These are phyloP conservation scores for Penium margaritaceum DNA, from an alignment of 139 green algal genomes.

Conservation along the genomic window DNA sequence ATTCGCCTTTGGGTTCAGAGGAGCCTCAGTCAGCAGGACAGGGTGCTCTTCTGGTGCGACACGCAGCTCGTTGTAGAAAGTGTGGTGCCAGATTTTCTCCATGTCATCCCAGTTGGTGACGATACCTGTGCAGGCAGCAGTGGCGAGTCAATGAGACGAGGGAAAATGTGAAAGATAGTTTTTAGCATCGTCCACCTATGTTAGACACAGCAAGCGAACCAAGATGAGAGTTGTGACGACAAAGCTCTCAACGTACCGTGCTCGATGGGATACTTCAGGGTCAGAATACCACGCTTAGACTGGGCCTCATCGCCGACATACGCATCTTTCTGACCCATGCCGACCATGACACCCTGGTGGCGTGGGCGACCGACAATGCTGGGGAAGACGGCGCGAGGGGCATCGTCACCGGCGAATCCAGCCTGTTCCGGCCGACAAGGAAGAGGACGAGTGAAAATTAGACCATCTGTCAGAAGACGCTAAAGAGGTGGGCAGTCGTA, in stretches of 20 bases:
- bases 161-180: neutral
- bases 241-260: conserved; percentile 34
- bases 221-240: neutral
- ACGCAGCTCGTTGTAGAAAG: conserved; percentile 60
- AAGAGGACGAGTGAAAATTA: too few species aligned
- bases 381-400: conserved; percentile 51
- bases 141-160: neutral
- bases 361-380: conserved; percentile 51
- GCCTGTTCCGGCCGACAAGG: too few species aligned
- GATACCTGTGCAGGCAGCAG: too few species aligned
- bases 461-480: too few species aligned
- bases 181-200: too few species aligned
- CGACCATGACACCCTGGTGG: conserved; percentile 52
- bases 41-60: conserved; percentile 54
- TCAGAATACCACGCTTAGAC: conserved; percentile 53
- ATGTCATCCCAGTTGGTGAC: conserved; percentile 61
- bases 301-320: conserved; percentile 57
- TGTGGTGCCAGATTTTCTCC: conserved; percentile 60
- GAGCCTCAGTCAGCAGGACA: conserved; percentile 51
- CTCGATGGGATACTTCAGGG: conserved; percentile 58
- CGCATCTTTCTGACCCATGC: conserved; percentile 52
- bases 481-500: too few species aligned
- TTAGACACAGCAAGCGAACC: neutral
- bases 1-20: too few species aligned
- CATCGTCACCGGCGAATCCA: conserved; percentile 54